Evolutionary conservation across 257 asterid genomes (phyloP).

Genomic region (Rauvolfia tetraphylla): DNA sequence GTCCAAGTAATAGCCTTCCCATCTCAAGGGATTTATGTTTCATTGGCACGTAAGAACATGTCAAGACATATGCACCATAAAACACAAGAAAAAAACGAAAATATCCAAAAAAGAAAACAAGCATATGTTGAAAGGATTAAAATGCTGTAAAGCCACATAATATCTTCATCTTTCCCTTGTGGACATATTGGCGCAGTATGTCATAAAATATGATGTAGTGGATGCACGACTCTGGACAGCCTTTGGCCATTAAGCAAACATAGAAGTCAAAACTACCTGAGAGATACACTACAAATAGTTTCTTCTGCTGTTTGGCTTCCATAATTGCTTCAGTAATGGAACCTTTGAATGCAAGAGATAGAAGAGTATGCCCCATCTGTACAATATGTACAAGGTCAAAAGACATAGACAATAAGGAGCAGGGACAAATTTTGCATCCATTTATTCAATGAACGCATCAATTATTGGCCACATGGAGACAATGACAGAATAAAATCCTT

Average conservation of each 20-base stretch:
- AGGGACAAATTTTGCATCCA: neutral
- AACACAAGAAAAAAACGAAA: neutral
- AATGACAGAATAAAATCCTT: neutral
- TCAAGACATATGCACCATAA: neutral
- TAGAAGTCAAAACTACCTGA: constrained; percentile 39
- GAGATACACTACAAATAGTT: constrained; percentile 79
- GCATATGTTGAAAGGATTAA: neutral
- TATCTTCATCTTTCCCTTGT: neutral
- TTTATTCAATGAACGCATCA: neutral
- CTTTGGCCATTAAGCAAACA: neutral
- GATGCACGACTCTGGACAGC: neutral
- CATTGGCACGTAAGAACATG: neutral
- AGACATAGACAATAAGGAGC: neutral
- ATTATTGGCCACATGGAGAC: neutral
- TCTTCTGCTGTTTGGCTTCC: constrained; percentile 82
- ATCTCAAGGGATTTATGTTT: neutral
- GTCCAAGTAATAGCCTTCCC: neutral
- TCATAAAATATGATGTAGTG: neutral
- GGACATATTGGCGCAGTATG: neutral
- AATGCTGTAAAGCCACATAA: neutral
- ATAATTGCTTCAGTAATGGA: constrained; percentile 70
- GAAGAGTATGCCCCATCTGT: constrained; percentile 79
- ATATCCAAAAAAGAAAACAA: neutral
- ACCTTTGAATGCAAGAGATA: constrained; percentile 76
- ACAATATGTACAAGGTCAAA: neutral